phyloP scores from a whole-genome alignment of 2,329 filamentous ascomycete genomes.

The Colletotrichum lini region DNA sequence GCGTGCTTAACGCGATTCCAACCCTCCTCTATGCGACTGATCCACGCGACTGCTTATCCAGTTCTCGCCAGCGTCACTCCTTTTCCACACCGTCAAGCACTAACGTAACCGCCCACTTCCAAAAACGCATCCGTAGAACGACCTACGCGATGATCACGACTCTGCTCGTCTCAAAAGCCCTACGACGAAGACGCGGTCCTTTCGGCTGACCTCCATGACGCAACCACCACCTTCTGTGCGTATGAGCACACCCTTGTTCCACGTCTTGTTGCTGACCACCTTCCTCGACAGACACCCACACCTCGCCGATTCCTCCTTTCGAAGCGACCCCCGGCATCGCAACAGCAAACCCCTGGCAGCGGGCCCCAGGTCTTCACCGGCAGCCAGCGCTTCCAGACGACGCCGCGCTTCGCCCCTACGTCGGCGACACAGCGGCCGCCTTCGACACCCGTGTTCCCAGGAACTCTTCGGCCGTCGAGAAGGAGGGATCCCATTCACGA shows the following conservation, averaged over 20 bases:
- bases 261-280: background rate
- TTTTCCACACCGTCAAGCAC: background rate
- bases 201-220: constrained; percentile 40
- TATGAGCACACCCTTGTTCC: background rate
- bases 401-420: constrained; percentile 56
- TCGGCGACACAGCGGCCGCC: constrained; percentile 46
- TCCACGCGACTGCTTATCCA: background rate
- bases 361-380: constrained; percentile 31
- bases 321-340: constrained; percentile 51
- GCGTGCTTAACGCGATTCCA: constrained; percentile 13
- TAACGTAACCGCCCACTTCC: background rate
- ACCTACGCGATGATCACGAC: constrained; percentile 17
- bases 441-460: constrained; percentile 32
- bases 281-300: constrained; percentile 52
- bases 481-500: constrained; percentile 33
- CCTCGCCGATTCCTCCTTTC: constrained; percentile 57
- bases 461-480: constrained; percentile 46
- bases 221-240: constrained; percentile 39
- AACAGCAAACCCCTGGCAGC: constrained; percentile 49
- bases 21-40: background rate
- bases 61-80: background rate
- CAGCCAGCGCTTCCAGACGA: constrained; percentile 54
- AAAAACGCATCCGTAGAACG: background rate
- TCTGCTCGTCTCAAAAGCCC: background rate
- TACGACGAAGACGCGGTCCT: constrained; percentile 30